Evolutionary conservation across 1,139 yeast species (phyloP), one percentile per base, ranked within the genome.

Genomic region (Saccharomycopsis hybrid): DNA sequence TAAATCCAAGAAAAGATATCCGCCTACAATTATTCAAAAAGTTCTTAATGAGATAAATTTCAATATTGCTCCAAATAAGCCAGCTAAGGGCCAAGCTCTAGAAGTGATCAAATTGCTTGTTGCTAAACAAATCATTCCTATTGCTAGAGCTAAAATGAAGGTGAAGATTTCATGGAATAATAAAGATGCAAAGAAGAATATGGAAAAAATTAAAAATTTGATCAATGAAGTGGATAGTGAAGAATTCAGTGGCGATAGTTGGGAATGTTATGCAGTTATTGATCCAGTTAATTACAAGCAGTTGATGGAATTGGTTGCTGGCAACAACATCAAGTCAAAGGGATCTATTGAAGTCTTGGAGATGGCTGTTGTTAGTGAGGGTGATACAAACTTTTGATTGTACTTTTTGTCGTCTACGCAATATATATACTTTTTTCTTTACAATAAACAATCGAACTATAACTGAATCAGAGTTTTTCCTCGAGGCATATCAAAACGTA

Each of bases 141-240:
- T 92, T 55, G 95, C 89, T 0, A 76, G 98, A 58, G 97, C 98
- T 0, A 85, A 85, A 60, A 92, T 92, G 98, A 82, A 88, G 67
- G 76, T 92, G 31, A 80, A 82, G 58, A 71, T 86, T 11, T 66
- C 74, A 0, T 66, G 72, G 28, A 71, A 72, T 11, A 61, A 67
- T 2, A 71, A 72, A 50, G 76, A 78, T 49, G 80, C 78, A 1
- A 76, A 78, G 61, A 70, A 68, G 38, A 68, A 74, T 52, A 69
- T 68, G 9, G 80, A 73, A n/a, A 74, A 71, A 48, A 64, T 84
- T 40, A 72, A 69, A 55, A 76, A 76, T 2, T 63, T 77, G 54
- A 61, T 81, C 25, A 84, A 75, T 45, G 72, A 69, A 32, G 66
- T 82, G 25, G 85, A 78, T 52, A 76, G 72, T 29, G 84, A 80